Conservation (phyloP, 805 yeast genomes). For the Cyberlindnera bimundalis region DNA sequence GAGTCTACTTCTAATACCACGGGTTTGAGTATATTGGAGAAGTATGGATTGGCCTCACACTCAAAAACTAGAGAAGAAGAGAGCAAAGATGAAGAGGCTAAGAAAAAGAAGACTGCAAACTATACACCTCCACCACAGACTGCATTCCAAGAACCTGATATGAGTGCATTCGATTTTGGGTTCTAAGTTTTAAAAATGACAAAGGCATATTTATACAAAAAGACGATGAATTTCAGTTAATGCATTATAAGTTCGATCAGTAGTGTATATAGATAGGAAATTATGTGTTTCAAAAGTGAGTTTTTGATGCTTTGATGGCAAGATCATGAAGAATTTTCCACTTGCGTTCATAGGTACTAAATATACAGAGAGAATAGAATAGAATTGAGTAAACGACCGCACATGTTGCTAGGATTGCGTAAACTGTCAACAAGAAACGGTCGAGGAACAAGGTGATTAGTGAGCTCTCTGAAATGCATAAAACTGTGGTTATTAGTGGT, state of each 20-base stretch:
- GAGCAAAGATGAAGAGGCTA: slow-evolving; percentile 5
- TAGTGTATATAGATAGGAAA: no score
- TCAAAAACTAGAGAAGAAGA: slow-evolving; percentile 19
- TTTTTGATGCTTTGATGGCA: slow-evolving; percentile 4
- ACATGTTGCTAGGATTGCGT: slow-evolving; percentile 8
- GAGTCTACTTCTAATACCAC: not conserved
- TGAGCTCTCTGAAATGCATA: slow-evolving; percentile 1
- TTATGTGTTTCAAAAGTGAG: not conserved
- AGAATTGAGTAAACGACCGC: slow-evolving; percentile 18
- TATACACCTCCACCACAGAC: slow-evolving; percentile 43
- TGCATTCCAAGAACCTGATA: slow-evolving; percentile 68
- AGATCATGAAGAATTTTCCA: slow-evolving; percentile 18
- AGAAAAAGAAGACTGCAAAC: slow-evolving; percentile 8
- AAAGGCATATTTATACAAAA: not conserved
- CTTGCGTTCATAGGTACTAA: slow-evolving; percentile 22
- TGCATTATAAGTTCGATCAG: no score
- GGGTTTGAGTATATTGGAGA: slow-evolving; percentile 26
- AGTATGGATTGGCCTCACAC: slow-evolving; percentile 27
- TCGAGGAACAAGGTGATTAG: not conserved
- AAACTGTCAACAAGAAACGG: slow-evolving; percentile 5
- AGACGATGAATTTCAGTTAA: no score
- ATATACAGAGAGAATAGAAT: slow-evolving; percentile 20
- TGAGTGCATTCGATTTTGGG: slow-evolving; percentile 67
- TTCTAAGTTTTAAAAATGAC: slow-evolving; percentile 14
- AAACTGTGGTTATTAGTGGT: slow-evolving; percentile 11